Evolutionary conservation across 202 grass and related monocot species (phyloP).

Genomic region (Saccharum hybrid): DNA sequence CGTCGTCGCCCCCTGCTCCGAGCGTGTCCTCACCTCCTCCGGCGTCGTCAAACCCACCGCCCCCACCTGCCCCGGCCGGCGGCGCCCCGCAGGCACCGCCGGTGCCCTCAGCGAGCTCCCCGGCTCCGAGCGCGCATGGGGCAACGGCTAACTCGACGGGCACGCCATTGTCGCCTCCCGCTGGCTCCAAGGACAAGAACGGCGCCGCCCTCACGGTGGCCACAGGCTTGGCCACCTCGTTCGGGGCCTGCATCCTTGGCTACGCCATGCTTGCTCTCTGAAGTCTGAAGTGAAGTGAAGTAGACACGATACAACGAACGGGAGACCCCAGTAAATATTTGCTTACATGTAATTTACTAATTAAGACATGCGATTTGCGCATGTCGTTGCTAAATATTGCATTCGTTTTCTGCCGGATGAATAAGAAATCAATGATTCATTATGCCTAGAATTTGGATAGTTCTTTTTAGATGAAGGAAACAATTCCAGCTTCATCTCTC

Average conservation of each 20-base stretch:
- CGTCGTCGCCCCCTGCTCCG: neutral
- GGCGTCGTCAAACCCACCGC: neutral
- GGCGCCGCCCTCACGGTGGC: conserved; percentile 15
- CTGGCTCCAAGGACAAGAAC: conserved; percentile 9
- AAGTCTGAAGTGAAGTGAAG: neutral
- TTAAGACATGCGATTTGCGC: neutral
- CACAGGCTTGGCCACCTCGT: conserved; percentile 16
- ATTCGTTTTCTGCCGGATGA: conserved; percentile 51
- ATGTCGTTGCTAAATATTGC: conserved; percentile 12
- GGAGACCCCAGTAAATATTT: neutral
- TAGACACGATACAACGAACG: neutral
- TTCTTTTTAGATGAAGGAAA: no score
- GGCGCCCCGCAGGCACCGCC: neutral
- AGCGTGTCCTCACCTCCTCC: neutral
- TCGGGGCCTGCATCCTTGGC: conserved; percentile 41
- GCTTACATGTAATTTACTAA: neutral
- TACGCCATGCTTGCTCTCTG: conserved; percentile 55
- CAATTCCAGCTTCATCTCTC: no score
- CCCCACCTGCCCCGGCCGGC: no score
- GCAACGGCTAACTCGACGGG: conserved; percentile 8
- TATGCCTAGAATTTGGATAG: neutral
- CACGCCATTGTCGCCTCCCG: neutral
- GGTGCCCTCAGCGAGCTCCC: neutral
- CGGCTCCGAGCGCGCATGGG: conserved; percentile 11
- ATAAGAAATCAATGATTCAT: conserved; percentile 10